Evolutionary conservation across 495 filamentous ascomycete genomes (phyloP).

Genomic region (Hypomontagnella monticulosa): DNA sequence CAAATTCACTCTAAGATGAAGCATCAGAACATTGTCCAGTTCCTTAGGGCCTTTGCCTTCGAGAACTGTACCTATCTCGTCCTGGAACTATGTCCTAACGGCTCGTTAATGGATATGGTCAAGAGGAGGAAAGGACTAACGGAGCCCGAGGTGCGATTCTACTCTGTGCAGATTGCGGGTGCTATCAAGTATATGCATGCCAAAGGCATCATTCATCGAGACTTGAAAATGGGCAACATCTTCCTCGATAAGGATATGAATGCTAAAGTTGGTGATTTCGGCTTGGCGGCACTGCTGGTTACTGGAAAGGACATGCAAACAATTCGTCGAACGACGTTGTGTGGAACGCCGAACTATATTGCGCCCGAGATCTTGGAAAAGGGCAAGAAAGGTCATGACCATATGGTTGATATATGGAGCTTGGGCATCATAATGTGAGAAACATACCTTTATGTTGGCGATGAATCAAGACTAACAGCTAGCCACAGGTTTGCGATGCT

Average conservation of each 20-base stretch:
- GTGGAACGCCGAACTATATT: constrained; percentile 98
- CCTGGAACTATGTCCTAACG: constrained; percentile 92
- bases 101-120: constrained; percentile 98
- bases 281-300: constrained; percentile 89
- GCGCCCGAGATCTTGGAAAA: constrained; percentile 93
- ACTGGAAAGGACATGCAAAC: constrained; percentile 83
- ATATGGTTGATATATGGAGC: constrained; percentile 94
- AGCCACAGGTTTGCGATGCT: constrained; percentile 80
- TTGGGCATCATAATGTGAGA: constrained; percentile 93
- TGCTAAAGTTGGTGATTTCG: constrained; percentile 97
- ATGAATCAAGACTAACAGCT: constrained; percentile 32
- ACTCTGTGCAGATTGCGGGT: constrained; percentile 91
- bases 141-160: constrained; percentile 89
- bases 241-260: constrained; percentile 98
- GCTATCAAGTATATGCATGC: constrained; percentile 97
- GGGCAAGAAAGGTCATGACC: constrained; percentile 87
- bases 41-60: constrained; percentile 93
- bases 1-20: constrained; percentile 98
- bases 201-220: constrained; percentile 93
- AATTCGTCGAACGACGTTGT: constrained; percentile 85
- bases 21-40: constrained; percentile 92
- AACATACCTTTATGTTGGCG: not conserved
- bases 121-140: constrained; percentile 86
- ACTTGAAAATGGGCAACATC: constrained; percentile 97
- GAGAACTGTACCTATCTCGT: constrained; percentile 90